Conservation (phyloP, 2,329 filamentous ascomycete species). For the Fusarium redolens region DNA sequence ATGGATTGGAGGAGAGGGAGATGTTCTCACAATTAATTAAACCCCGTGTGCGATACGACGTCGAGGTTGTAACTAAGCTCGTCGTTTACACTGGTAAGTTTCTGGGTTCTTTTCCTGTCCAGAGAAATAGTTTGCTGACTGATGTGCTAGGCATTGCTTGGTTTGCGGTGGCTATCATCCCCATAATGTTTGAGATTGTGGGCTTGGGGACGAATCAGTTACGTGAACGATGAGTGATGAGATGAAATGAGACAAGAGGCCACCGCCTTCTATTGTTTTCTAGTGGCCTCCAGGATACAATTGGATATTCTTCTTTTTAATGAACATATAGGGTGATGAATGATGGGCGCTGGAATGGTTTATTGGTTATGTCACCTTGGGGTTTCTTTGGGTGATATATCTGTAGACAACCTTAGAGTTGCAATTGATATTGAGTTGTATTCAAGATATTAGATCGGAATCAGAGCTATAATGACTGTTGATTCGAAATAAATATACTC, state of each 20-base stretch:
- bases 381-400: constrained; percentile 7
- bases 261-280: constrained; percentile 10
- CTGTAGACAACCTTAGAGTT: constrained; percentile 22
- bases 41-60: constrained; percentile 93
- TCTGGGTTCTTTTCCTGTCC: not conserved
- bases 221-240: constrained; percentile 35
- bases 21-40: constrained; percentile 87
- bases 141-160: constrained; percentile 76
- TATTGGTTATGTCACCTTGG: constrained; percentile 12
- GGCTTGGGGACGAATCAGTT: constrained; percentile 60
- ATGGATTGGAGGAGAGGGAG: constrained; percentile 74
- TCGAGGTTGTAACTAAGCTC: constrained; percentile 97
- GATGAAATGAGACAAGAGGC: constrained; percentile 20
- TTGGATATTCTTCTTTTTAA: constrained; percentile 37
- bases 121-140: constrained; percentile 4
- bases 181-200: constrained; percentile 75
- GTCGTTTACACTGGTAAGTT: constrained; percentile 87
- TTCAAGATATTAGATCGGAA: too few species aligned
- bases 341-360: constrained; percentile 34
- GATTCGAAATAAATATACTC: not conserved
- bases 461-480: not conserved
- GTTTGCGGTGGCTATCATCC: constrained; percentile 81
- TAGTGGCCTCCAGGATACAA: constrained; percentile 15
- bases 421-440: constrained; percentile 4
- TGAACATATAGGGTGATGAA: constrained; percentile 40